A percentile compares a stretch with the other conserved stretches of the same genome.
These are phyloP conservation scores for Globisporangium takayamanum DNA, from an alignment of 352 stramenopile species.

Conservation along the genomic window DNA sequence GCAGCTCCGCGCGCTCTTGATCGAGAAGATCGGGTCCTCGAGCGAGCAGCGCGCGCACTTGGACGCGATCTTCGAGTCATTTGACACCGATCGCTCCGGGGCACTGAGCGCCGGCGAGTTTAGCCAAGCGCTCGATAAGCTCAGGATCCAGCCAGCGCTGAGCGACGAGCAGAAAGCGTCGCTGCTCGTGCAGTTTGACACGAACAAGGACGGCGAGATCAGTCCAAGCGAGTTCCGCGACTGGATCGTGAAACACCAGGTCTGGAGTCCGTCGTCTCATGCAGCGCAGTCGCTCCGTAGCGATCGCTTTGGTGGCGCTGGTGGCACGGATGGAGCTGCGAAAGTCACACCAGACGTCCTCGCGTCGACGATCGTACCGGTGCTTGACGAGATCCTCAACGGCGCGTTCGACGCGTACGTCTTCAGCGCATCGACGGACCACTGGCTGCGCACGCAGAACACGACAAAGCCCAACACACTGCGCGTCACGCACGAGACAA, in stretches of 20 bases:
- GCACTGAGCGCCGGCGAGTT: constrained; percentile 57
- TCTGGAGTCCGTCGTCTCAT: constrained; percentile 32
- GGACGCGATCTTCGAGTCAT: constrained; percentile 42
- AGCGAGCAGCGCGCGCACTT: constrained; percentile 27
- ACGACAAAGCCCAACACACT: constrained; percentile 13
- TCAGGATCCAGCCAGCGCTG: constrained; percentile 52
- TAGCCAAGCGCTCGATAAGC: constrained; percentile 27
- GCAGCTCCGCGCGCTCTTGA: constrained; percentile 51
- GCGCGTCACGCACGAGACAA: constrained; percentile 5
- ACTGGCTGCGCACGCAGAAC: constrained; percentile 38
- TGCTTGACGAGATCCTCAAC: constrained; percentile 36
- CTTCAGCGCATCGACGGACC: constrained; percentile 23
- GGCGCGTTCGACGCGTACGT: constrained; percentile 26
- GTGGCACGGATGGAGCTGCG: not conserved
- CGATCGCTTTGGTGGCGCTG: not conserved
- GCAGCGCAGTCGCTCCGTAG: not conserved
- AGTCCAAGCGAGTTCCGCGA: constrained; percentile 57
- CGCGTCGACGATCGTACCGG: constrained; percentile 26
- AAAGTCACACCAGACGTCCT: constrained; percentile 19
- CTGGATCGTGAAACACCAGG: constrained; percentile 58
- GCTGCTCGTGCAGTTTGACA: constrained; percentile 60
- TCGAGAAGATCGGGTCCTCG: constrained; percentile 52
- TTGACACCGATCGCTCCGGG: constrained; percentile 60
- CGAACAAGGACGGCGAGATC: constrained; percentile 61
- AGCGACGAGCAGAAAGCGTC: constrained; percentile 36